These are phyloP conservation scores for Hanseniaspora clermontiae DNA, from an alignment of 805 yeast genomes.

Conservation along the genomic window DNA sequence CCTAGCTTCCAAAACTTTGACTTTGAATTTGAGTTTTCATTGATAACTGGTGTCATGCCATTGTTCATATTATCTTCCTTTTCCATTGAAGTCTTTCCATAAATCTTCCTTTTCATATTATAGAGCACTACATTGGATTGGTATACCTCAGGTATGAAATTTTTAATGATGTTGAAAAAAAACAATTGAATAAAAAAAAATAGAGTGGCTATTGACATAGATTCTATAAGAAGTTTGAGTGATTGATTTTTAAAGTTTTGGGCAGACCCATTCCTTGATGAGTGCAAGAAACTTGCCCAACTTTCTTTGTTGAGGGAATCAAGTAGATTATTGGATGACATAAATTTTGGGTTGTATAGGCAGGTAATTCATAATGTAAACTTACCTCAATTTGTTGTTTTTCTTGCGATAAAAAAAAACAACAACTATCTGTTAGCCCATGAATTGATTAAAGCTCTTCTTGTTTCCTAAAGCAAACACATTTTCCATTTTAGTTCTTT, in stretches of 20 bases:
- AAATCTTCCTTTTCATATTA: neutral
- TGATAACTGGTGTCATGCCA: neutral
- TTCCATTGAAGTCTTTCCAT: neutral
- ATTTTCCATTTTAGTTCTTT: neutral
- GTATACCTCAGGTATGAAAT: slow-evolving; percentile 33
- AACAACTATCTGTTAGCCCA: neutral
- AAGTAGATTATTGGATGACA: neutral
- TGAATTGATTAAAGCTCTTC: neutral
- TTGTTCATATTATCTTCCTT: neutral
- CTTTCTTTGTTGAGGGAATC: neutral
- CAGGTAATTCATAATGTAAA: too few species aligned
- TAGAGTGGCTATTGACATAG: slow-evolving; percentile 41
- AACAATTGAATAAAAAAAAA: slow-evolving; percentile 43
- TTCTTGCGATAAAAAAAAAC: too few species aligned
- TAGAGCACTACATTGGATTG: slow-evolving; percentile 36
- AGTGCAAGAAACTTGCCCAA: slow-evolving; percentile 30
- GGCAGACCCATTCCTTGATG: slow-evolving; percentile 47
- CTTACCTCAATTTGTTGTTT: too few species aligned
- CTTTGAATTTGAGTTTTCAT: neutral
- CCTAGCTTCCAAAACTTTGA: slow-evolving; percentile 16
- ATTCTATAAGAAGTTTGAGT: slow-evolving; percentile 41
- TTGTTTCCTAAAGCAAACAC: neutral
- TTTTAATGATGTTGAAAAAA: slow-evolving; percentile 31
- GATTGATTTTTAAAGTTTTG: slow-evolving; percentile 49
- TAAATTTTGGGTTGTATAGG: neutral